Evolutionary conservation across 495 filamentous ascomycete species (phyloP).

Genomic region (Aspergillus biplanus): DNA sequence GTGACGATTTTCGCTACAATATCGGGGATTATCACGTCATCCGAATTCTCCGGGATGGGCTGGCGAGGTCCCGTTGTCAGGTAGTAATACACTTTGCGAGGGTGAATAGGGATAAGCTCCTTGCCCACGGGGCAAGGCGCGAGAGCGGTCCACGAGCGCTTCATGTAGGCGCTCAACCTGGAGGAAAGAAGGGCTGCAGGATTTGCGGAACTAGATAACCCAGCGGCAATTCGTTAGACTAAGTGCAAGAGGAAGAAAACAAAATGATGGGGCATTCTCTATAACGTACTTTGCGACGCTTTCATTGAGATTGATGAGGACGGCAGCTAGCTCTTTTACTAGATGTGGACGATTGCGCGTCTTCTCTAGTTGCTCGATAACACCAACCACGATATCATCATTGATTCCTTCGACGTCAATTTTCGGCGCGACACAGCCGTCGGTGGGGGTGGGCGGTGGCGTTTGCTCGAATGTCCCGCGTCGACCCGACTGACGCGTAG

Average conservation of each 20-base stretch:
- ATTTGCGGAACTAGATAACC: constrained; percentile 84
- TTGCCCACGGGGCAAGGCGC: constrained; percentile 89
- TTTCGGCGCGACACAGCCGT: constrained; percentile 55
- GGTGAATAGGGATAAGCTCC: constrained; percentile 88
- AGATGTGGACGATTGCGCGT: constrained; percentile 92
- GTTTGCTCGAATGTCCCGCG: constrained; percentile 68
- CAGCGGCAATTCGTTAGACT: constrained; percentile 35
- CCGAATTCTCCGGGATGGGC: constrained; percentile 75
- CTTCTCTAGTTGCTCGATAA: constrained; percentile 87
- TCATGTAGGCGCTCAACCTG: constrained; percentile 83
- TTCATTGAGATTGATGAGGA: constrained; percentile 74
- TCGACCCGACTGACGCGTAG: constrained; percentile 50
- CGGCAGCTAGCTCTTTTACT: constrained; percentile 88
- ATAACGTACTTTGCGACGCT: constrained; percentile 85
- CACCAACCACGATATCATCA: constrained; percentile 92
- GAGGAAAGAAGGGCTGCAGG: constrained; percentile 94
- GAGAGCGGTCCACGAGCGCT: constrained; percentile 80
- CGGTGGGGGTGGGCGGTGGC: constrained; percentile 82
- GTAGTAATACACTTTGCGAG: constrained; percentile 94
- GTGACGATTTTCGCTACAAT: constrained; percentile 65
- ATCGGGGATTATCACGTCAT: constrained; percentile 48
- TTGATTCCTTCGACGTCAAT: constrained; percentile 89
- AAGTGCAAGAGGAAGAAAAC: not conserved
- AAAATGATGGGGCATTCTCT: not conserved
- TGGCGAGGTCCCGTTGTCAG: constrained; percentile 83